A percentile compares a stretch with the other conserved stretches of the same genome.
Evolutionary conservation across 257 asterid species (phyloP).

Genomic region (Scutellaria galericulata): DNA sequence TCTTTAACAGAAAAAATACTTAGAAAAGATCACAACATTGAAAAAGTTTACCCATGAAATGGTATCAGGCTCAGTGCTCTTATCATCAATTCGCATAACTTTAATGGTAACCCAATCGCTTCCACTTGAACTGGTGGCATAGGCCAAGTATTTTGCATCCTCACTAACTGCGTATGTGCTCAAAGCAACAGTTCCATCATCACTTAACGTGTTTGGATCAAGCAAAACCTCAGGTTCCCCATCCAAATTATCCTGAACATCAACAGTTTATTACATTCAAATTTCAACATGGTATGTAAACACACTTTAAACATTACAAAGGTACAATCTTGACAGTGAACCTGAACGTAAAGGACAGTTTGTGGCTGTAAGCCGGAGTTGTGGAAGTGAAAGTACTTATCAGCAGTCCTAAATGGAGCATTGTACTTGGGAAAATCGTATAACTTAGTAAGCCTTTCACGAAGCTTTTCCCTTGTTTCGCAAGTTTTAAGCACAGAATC

Average conservation of each 20-base stretch:
- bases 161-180: slow-evolving; percentile 62
- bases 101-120: slow-evolving; percentile 95
- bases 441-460: slow-evolving; percentile 62
- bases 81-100: slow-evolving; percentile 74
- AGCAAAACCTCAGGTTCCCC: slow-evolving; percentile 79
- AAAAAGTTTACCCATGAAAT: slow-evolving; percentile 73
- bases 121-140: slow-evolving; percentile 87
- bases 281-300: slow-evolving; percentile 6
- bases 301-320: slow-evolving; percentile 1
- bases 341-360: slow-evolving; percentile 85
- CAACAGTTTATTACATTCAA: slow-evolving; percentile 24
- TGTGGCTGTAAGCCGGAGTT: slow-evolving; percentile 96
- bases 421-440: slow-evolving; percentile 77
- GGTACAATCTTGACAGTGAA: slow-evolving; percentile 23
- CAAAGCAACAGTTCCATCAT: slow-evolving; percentile 87
- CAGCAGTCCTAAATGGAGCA: slow-evolving; percentile 87
- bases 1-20: background rate
- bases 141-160: slow-evolving; percentile 85
- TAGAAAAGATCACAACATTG: slow-evolving; percentile 4
- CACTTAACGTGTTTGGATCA: slow-evolving; percentile 85
- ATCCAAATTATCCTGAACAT: slow-evolving; percentile 73
- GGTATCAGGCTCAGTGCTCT: slow-evolving; percentile 61
- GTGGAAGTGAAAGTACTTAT: slow-evolving; percentile 84
- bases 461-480: slow-evolving; percentile 73
- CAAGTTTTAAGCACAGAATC: slow-evolving; percentile 77